These are phyloP conservation scores for Hanseniaspora taiwanica DNA, from an alignment of 805 yeast species.

Conservation along the genomic window DNA sequence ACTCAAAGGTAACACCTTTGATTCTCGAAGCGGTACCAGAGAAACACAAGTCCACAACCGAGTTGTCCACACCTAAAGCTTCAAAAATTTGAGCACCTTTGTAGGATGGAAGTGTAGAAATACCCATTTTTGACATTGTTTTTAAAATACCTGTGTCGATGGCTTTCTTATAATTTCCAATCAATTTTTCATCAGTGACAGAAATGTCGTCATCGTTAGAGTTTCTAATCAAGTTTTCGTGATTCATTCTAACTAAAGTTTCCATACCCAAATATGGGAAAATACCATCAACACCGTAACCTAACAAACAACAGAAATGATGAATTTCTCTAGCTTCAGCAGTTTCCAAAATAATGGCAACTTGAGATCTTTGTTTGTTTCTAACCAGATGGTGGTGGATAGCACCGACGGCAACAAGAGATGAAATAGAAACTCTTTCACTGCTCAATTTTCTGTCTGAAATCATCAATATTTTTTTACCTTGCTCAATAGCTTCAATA, in stretches of 20 bases:
- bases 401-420: constrained; percentile 89
- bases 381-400: constrained; percentile 93
- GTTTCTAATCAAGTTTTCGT: constrained; percentile 56
- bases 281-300: constrained; percentile 95
- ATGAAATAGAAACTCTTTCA: constrained; percentile 66
- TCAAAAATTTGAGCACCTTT: constrained; percentile 98
- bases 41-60: constrained; percentile 90
- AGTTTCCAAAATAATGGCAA: constrained; percentile 81
- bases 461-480: constrained; percentile 61
- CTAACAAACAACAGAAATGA: constrained; percentile 85
- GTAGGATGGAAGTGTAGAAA: constrained; percentile 93
- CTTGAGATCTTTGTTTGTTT: constrained; percentile 91
- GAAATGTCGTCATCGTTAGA: constrained; percentile 23
- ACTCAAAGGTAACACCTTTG: constrained; percentile 89
- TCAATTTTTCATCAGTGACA: constrained; percentile 43
- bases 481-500: constrained; percentile 65
- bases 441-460: constrained; percentile 54
- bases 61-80: constrained; percentile 89
- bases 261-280: constrained; percentile 91
- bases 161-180: constrained; percentile 71
- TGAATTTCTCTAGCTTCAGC: constrained; percentile 98
- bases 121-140: constrained; percentile 99
- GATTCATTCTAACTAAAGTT: constrained; percentile 71
- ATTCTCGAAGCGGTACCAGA: constrained; percentile 97
- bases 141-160: constrained; percentile 85